Evolutionary conservation across 2,329 filamentous ascomycete species (phyloP), one percentile per base, ranked within the genome.

Genomic region (Fulvia fulva): DNA sequence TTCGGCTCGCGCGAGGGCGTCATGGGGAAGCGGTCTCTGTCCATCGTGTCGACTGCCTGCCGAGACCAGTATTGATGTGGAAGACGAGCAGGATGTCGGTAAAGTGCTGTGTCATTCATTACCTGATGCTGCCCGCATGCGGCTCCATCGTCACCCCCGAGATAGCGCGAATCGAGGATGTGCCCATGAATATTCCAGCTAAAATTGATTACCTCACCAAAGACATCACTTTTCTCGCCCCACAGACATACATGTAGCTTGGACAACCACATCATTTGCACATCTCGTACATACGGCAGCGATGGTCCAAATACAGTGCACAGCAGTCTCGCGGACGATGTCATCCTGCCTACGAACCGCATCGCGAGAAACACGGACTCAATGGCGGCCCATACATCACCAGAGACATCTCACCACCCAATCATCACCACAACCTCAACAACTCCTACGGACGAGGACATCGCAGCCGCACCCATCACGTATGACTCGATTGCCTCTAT

Each of bases 1-100:
- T 89, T 89, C 16, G 78, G 78, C 66, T 79, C 77, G 65, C 76
- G 72, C 56, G 75, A 78, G 55, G 77, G 72, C 50, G 76, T 71
- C 75, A 78, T 77, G 26, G 67, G 65, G 30, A 70, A 69, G 55
- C 61, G 65, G 32, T 68, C 67, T 51, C 51, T 59, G 45, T 58
- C 55, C 55, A 57, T 57, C n/a, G 26, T 47, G 5, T 23, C 25
- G 12, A 14, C 9, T 26, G 16, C 7, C 8, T 9, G 7, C 37
- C 3, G 16, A 5, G 3, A 19, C n/a, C 37, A n/a, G 16, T 19
- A n/a, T 16, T 41, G 3, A 19, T 19, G 8, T 41, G 37, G 8
- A n/a, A 41, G 14, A 19, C 37, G 19, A 16, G 16, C 37, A 19
- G 37, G n/a, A 41, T n/a, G 37, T 30, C 11, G 28, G 5, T 30